phyloP scores from a whole-genome alignment of 345 rosid species.

The Arabidopsis thaliana region DNA sequence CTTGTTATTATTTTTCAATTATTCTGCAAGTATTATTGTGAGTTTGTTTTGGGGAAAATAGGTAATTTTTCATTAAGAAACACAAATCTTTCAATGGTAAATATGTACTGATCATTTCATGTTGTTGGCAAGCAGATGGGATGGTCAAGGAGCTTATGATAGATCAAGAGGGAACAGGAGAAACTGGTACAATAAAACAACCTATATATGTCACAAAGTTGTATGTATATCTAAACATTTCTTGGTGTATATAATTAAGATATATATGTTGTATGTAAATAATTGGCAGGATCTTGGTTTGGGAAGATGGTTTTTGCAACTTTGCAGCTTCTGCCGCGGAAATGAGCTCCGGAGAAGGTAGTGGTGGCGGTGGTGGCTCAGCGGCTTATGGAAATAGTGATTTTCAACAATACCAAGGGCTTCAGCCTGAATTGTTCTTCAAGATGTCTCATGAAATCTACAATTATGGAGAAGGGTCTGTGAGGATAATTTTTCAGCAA shows the following conservation, averaged over 20 bases:
- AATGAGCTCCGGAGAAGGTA: slow-evolving; percentile 59
- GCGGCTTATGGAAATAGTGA: slow-evolving; percentile 64
- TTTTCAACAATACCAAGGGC: slow-evolving; percentile 81
- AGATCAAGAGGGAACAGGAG: slow-evolving; percentile 97
- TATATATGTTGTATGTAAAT: neutral
- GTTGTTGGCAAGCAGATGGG: slow-evolving; percentile 68
- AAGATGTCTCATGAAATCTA: slow-evolving; percentile 99
- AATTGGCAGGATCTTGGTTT: slow-evolving; percentile 83
- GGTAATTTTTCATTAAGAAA: no score
- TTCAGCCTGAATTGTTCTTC: slow-evolving; percentile 95
- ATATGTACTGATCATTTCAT: slow-evolving; percentile 13
- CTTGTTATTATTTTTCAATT: slow-evolving; percentile 4
- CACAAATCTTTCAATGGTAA: neutral
- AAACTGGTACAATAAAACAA: slow-evolving; percentile 68
- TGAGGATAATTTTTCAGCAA: slow-evolving; percentile 5
- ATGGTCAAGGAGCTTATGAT: slow-evolving; percentile 91
- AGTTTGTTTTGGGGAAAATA: no score
- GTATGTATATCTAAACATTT: neutral
- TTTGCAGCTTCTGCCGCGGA: slow-evolving; percentile 79
- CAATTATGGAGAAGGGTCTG: slow-evolving; percentile 98
- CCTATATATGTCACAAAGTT: neutral
- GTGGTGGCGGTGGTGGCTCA: slow-evolving; percentile 47
- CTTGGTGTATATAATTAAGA: neutral
- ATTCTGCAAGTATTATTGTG: neutral
- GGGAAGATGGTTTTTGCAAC: slow-evolving; percentile 99